Base-by-base conservation (phyloP, 768 basidiomycete genomes). In the Dictyophora rubrovolvata region DNA sequence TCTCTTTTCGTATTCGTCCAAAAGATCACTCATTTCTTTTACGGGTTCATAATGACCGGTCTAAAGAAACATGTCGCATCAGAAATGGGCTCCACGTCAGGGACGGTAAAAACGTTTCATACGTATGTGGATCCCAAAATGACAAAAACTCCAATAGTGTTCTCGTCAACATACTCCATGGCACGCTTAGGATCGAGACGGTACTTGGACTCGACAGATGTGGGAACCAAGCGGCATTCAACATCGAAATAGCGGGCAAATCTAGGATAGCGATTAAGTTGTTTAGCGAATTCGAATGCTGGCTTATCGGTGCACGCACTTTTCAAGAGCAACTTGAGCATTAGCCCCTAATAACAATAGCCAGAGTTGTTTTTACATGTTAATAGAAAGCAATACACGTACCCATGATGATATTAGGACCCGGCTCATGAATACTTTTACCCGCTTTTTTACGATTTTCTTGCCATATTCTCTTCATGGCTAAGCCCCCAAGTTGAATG, bases 11-110 rank as follows among this genome's bases (percentile, higher is more conserved):
- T 81, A 84, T 60, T 71, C 76, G 73, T 78, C 76, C 69, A 92
- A 74, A 10, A 89, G 76, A 47, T 85, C 83, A 1, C 86, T 75
- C 83, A 96, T 89, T 68, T 86, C 88, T 68, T 88, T 80, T 34
- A 96, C 93, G 12, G 86, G 83, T 65, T 95, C 93, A 65, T 77
- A 82, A 63, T 75, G 75, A n/a, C 77, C 80, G 6, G 80, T 81
- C 68, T 63, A 47, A 64, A 23, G 20, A 53, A 12, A 7, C 17
- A 6, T 63, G 28, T 7, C 28, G 23, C 6, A 63, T 71, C 53
- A 64, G 76, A 74, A 75, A 23, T 74, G 72, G 67, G 60, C 72
- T 21, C 46, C 52, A 48, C 42, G 42, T 18, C 46, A 37, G 54
- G 8, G 62, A 37, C 18, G 54, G 20, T 18, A 2, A 28, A 28